Base-by-base conservation (phyloP, 192 early-diverging fungal species). In the Powellomyces hirtus region DNA sequence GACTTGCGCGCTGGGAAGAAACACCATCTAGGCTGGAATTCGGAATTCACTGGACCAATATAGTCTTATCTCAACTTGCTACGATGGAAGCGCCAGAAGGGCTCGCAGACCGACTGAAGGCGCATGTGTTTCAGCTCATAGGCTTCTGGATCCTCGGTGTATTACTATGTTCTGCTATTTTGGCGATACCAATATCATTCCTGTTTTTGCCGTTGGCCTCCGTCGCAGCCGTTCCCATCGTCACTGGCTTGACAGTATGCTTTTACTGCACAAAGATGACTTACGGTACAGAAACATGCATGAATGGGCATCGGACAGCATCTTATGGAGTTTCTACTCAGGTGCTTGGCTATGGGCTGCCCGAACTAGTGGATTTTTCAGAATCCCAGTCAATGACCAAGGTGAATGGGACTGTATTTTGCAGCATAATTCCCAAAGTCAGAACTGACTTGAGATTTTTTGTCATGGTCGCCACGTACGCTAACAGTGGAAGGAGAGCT, bases 171-270 rank as follows among this genome's bases (percentile, higher is more conserved):
- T 38, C 59, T 16, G 59, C 59, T 4, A n/a, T 40, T 20, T 37
- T 60, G 18, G 59, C 59, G 2, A 14, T 60, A 13, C 59, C 59
- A 2, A 38, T 60, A 16, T 60, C 59, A 1, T 20, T 60, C 34
- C 59, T 60, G n/a, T 60, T 60, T 20, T 27, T 60, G 10, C 59
- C 59, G 36, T 37, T 60, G 4, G 59, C 59, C 8, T n/a, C 59
- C 20, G 59, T 60, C 2, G 59, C 59, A 14, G 59, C 59, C 2
- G 35, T 60, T 26, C 59, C 59, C 36, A 40, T 60, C 59, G 59
- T 40, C 34, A 60, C 59, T 4, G 18, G 36, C 38, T 3, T 29
- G 4, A 60, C 59, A 1, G 35, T 36, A 1, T 60, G 59, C 29
- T 60, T 37, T 37, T 37, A 24, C 35, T 60, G 36, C n/a, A 27